phyloP scores from a whole-genome alignment of 805 yeast genomes.

The Monosporozyma aquatica region DNA sequence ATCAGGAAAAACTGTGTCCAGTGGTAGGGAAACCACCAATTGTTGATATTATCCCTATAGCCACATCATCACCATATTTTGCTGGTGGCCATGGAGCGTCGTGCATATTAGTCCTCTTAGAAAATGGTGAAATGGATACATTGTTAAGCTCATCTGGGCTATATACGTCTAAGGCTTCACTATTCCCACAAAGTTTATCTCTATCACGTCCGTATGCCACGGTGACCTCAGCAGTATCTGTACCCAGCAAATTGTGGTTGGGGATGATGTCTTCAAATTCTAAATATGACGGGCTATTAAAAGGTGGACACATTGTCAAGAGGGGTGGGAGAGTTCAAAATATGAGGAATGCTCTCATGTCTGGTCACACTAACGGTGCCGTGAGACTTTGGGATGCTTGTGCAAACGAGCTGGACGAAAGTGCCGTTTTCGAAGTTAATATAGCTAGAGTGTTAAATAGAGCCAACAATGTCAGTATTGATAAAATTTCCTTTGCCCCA shows the following conservation, averaged over 20 bases:
- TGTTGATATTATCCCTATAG: conserved; percentile 43
- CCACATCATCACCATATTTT: conserved; percentile 64
- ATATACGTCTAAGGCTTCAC: conserved; percentile 41
- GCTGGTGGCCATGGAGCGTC: conserved; percentile 73
- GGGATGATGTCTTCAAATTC: conserved; percentile 47
- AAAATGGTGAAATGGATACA: conserved; percentile 57
- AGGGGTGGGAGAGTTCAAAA: conserved; percentile 41
- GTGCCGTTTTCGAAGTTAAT: conserved; percentile 51
- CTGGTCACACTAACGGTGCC: conserved; percentile 83
- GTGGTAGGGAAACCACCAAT: conserved; percentile 39
- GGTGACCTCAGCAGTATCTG: conserved; percentile 43
- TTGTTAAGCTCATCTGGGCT: conserved; percentile 49
- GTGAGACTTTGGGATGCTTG: conserved; percentile 80
- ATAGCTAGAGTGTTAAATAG: conserved; percentile 41
- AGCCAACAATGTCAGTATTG: conserved; percentile 39
- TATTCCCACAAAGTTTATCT: conserved; percentile 74
- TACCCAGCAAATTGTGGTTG: conserved; percentile 62
- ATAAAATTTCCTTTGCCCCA: conserved; percentile 62
- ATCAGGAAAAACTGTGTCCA: conserved; percentile 47
- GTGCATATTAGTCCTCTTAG: conserved; percentile 47
- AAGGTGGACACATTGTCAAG: conserved; percentile 65
- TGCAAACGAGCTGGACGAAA: conserved; percentile 56
- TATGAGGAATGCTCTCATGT: conserved; percentile 51
- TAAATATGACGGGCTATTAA: conserved; percentile 40
- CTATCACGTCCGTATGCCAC: conserved; percentile 72